Evolutionary conservation across 768 basidiomycete species (phyloP).

Genomic region (Amyloporia xantha): DNA sequence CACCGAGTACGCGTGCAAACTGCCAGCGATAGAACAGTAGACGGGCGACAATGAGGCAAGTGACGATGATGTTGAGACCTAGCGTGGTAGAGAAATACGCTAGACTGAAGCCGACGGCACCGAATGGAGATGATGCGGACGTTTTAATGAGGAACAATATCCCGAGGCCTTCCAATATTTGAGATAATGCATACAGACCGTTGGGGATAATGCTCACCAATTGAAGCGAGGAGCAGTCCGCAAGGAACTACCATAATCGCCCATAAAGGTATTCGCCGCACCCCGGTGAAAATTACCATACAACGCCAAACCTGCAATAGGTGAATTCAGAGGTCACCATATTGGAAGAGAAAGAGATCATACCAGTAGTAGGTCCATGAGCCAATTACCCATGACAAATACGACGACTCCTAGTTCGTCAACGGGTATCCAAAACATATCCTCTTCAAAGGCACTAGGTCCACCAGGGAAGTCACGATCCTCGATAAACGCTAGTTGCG

Average conservation of each 20-base stretch:
- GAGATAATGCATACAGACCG: not conserved
- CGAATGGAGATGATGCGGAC: not conserved
- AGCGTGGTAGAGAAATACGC: not conserved
- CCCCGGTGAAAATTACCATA: not conserved
- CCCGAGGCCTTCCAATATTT: not conserved
- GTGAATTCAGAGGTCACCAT: not conserved
- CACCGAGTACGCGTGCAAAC: not conserved
- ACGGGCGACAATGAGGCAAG: not conserved
- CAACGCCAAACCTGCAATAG: not conserved
- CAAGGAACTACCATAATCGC: not conserved
- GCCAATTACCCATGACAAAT: not conserved
- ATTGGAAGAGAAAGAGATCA: too few species aligned
- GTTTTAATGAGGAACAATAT: not conserved
- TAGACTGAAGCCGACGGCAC: not conserved
- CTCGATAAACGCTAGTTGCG: not conserved
- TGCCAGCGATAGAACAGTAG: not conserved
- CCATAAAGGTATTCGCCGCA: not conserved
- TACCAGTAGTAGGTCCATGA: not conserved
- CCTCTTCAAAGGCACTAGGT: not conserved
- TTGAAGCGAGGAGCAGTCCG: not conserved
- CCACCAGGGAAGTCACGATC: not conserved
- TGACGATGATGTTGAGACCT: not conserved
- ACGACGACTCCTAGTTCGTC: not conserved
- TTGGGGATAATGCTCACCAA: not conserved
- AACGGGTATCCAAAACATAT: not conserved